These are phyloP conservation scores for Sclerotinia borealis DNA, from an alignment of 2,329 filamentous ascomycete species.

Conservation along the genomic window DNA sequence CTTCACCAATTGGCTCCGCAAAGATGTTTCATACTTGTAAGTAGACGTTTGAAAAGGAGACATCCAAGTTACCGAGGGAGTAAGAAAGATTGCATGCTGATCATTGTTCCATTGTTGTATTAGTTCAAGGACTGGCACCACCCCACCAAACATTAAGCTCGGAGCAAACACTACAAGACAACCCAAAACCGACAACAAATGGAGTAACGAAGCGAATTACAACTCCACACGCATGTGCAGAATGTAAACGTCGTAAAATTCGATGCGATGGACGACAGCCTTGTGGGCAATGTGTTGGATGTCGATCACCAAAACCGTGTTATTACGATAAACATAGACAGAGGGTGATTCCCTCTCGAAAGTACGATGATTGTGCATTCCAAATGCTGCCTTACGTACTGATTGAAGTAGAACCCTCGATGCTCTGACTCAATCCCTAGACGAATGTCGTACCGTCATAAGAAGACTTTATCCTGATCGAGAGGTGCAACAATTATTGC, in stretches of 20 bases:
- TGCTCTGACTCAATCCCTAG: conserved; percentile 57
- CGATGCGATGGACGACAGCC: conserved; percentile 77
- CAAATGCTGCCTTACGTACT: conserved; percentile 17
- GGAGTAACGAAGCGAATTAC: conserved; percentile 46
- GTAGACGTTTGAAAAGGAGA: conserved; percentile 10
- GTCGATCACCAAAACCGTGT: conserved; percentile 71
- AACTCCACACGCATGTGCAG: conserved; percentile 62
- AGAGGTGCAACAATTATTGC: conserved; percentile 45
- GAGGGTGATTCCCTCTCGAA: conserved; percentile 69
- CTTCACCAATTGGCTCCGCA: conserved; percentile 26
- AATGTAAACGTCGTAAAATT: conserved; percentile 76
- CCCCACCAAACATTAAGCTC: conserved; percentile 20
- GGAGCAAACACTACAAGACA: conserved; percentile 24
- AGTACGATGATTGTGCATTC: conserved; percentile 43
- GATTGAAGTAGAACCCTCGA: conserved; percentile 46
- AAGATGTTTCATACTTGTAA: conserved; percentile 34
- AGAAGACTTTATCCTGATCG: conserved; percentile 56
- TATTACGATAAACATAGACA: conserved; percentile 77
- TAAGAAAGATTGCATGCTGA: neutral
- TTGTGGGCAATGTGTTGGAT: conserved; percentile 77
- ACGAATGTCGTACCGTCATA: conserved; percentile 58
- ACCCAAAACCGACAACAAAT: conserved; percentile 31
- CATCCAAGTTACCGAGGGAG: conserved; percentile 3
- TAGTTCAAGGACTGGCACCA: conserved; percentile 32
- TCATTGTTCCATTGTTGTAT: conserved; percentile 6